Evolutionary conservation across 805 yeast genomes (phyloP).

Genomic region (Ogataea minuta): DNA sequence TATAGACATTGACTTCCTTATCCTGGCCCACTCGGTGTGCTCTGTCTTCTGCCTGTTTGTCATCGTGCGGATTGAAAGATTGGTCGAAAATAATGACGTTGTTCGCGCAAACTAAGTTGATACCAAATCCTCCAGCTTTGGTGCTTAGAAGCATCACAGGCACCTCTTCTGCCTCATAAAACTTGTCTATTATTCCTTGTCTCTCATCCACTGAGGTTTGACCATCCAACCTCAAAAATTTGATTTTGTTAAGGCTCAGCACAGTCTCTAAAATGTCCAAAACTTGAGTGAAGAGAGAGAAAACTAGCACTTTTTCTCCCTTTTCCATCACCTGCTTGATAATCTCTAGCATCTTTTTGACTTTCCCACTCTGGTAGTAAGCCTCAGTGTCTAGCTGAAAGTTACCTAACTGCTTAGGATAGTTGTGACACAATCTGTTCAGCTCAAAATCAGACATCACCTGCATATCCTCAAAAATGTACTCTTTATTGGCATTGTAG

Average conservation of each 20-base stretch:
- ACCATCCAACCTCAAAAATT: conserved; percentile 90
- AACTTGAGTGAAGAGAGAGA: conserved; percentile 90
- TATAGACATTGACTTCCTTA: conserved; percentile 66
- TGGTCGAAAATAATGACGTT: conserved; percentile 89
- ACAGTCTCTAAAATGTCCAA: conserved; percentile 83
- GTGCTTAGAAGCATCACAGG: conserved; percentile 89
- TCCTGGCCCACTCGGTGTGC: conserved; percentile 97
- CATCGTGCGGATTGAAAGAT: conserved; percentile 97
- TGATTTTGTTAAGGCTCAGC: conserved; percentile 58
- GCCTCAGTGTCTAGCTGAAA: conserved; percentile 53
- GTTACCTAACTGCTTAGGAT: conserved; percentile 59
- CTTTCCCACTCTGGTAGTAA: conserved; percentile 71
- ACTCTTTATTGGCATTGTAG: conserved; percentile 67
- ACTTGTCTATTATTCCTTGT: conserved; percentile 87
- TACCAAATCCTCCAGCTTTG: conserved; percentile 98
- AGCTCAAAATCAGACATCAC: conserved; percentile 92
- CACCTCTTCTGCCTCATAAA: conserved; percentile 75
- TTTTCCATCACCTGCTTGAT: conserved; percentile 53
- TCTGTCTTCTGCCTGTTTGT: conserved; percentile 97
- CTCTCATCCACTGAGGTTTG: conserved; percentile 88
- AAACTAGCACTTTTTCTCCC: conserved; percentile 70
- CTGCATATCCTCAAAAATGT: conserved; percentile 89
- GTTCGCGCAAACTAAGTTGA: conserved; percentile 93
- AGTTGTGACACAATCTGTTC: conserved; percentile 67
- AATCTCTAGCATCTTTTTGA: conserved; percentile 52